phyloP scores from a whole-genome alignment of 352 stramenopile species.

The Pythium myriotylum region DNA sequence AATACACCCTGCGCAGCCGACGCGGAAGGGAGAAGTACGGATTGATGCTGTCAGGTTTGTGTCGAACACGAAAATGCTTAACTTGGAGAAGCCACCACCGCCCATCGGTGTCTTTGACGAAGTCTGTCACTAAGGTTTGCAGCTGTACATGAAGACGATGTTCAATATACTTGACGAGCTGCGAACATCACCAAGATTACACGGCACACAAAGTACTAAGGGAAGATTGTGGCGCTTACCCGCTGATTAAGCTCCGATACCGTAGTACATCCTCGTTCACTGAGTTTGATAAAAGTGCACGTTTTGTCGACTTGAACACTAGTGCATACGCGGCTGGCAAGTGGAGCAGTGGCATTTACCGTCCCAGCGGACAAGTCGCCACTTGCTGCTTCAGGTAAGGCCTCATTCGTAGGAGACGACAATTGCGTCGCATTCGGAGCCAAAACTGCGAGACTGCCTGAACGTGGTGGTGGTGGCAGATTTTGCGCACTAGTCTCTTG shows the following conservation, averaged over 20 bases:
- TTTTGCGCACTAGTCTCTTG: slow-evolving; percentile 2
- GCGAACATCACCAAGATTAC: neutral
- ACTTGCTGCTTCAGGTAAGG: neutral
- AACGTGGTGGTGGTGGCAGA: neutral
- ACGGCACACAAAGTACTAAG: too few species aligned
- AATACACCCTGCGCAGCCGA: slow-evolving; percentile 46
- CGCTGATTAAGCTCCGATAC: slow-evolving; percentile 73
- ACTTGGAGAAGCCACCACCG: slow-evolving; percentile 83
- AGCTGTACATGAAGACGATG: slow-evolving; percentile 58
- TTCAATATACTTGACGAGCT: slow-evolving; percentile 81
- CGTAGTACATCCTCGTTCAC: slow-evolving; percentile 61
- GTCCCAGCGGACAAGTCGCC: neutral
- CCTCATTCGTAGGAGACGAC: neutral
- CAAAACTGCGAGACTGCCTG: neutral
- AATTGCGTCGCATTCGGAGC: neutral
- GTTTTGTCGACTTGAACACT: slow-evolving; percentile 62
- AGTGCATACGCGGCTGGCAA: slow-evolving; percentile 63
- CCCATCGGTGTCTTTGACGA: slow-evolving; percentile 63
- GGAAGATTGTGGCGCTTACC: slow-evolving; percentile 33
- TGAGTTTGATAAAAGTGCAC: slow-evolving; percentile 83
- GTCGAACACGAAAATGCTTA: slow-evolving; percentile 65
- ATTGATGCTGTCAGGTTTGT: slow-evolving; percentile 31
- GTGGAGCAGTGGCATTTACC: slow-evolving; percentile 20
- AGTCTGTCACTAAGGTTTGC: slow-evolving; percentile 72
- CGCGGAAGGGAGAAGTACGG: slow-evolving; percentile 44